Base-by-base conservation (phyloP, 2,329 filamentous ascomycete species). In the Cladorrhinum sp. region DNA sequence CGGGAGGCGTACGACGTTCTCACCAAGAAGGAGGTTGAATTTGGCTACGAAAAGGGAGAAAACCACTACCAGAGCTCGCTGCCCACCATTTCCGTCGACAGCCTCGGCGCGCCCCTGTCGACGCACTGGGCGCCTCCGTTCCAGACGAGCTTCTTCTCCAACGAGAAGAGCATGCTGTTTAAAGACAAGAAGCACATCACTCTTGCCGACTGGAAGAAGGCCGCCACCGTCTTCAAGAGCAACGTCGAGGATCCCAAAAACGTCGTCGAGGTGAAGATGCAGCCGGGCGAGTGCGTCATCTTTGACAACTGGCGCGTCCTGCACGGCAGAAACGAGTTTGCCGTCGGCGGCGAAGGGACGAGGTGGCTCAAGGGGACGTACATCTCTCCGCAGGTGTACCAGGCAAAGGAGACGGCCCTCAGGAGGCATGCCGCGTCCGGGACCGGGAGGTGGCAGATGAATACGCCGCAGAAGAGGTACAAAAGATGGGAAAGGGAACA, bases 341-440 rank as follows among this genome's bases (percentile, higher is more conserved):
- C 94, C 71, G 75, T 80, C 0, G 76, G 76, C 0, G 80, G 81
- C 6, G 9, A 51, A 10, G 90, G 90, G 0, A 82, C 86, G 63
- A 81, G 94, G 57, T 96, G 91, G 90, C 75, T 98, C 58, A 90
- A 91, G 67, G 95, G 95, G 3, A 84, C 91, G 0, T 99, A 98
- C 74, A 80, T 97, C 30, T 48, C 61, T 16, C 51, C 52, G 26
- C 63, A 67, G 55, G 65, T 66, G 6, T 62, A 55, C 24, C 20
- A 18, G 42, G 65, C 58, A 6, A 54, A 42, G 49, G 60, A 66
- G 54, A 62, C 60, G 30, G 36, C 24, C 20, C 26, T 62, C 20
- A 26, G 39, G 33, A 26, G 52, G 28, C 8, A 42, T 24, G 33
- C 26, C 26, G 26, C 9, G 26, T 4, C 26, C 26, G 12, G 33